Base-by-base conservation (phyloP, 306 rosid genomes). In the Prunus campanulata region DNA sequence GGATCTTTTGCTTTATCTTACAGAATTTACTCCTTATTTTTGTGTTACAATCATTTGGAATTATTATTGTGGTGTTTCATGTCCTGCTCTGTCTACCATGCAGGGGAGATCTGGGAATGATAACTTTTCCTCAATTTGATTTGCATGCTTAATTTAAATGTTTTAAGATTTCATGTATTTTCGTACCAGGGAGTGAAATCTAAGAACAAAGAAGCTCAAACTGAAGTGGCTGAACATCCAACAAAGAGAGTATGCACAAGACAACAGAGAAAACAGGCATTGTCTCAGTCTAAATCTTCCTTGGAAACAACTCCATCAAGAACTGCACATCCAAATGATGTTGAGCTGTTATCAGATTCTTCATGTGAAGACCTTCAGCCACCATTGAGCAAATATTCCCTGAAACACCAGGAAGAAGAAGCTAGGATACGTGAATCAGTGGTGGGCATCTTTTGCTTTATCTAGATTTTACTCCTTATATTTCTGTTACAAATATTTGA, bases 81-180 rank as follows among this genome's bases (percentile, higher is more conserved):
- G 51, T 72, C 52, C 29, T 71, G 50, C 49, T 13, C 75, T 71
- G 42, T 72, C 59, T 19, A 52, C 75, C 25, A 30, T 29, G 63
- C 15, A 25, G 14, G 27, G 32, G 47, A 16, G 10, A 27, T 18
- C 32, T 50, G 11, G 16, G 24, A 51, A 70, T 10, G 12, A 49
- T 16, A 22, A 14, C 32, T 19, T 24, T 16, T 27, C 18, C 44
- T 27, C 57, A 48, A 13, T 47, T 57, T 24, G 7, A 59, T 10
- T 0, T 59, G 18, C 64, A 24, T 59, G 62, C 29, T 24, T 59
- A 8, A 59, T 24, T 59, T 59, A 59, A 3, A 18, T 59, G 30
- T 24, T 59, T 52, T 22, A 24, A 10, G 3, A 59, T 59, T 59
- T 10, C 64, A 11, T 42, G 19, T 44, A 19, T 42, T 9, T 19